Evolutionary conservation across 805 yeast genomes (phyloP).

Genomic region (Yarrowia alimentaria): DNA sequence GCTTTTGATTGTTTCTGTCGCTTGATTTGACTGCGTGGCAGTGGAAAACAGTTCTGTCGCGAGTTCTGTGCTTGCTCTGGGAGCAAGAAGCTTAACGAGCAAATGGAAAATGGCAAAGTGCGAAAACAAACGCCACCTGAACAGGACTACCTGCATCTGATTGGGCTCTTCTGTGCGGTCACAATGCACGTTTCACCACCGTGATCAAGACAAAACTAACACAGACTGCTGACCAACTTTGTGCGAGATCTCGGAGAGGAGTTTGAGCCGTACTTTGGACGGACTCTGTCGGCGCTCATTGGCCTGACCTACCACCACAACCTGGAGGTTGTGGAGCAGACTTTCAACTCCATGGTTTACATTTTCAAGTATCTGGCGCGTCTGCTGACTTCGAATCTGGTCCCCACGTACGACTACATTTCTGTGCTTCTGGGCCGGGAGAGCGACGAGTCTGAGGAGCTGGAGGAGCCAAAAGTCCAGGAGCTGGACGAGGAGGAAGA

Average conservation of each 20-base stretch:
- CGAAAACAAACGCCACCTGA: no score
- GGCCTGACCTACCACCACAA: slow-evolving; percentile 49
- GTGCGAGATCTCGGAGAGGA: slow-evolving; percentile 92
- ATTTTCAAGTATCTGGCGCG: slow-evolving; percentile 82
- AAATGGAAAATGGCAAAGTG: no score
- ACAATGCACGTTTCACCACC: no score
- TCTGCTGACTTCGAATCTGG: slow-evolving; percentile 57
- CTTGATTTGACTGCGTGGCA: no score
- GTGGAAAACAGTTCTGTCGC: no score
- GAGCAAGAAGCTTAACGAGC: no score
- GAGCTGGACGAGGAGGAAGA: neutral
- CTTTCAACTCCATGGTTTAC: slow-evolving; percentile 81
- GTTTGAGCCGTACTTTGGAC: slow-evolving; percentile 66
- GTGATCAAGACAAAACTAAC: neutral
- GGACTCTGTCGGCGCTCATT: slow-evolving; percentile 52
- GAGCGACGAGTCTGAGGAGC: neutral
- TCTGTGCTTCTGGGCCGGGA: slow-evolving; percentile 42
- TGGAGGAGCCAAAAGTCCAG: neutral
- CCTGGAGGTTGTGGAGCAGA: slow-evolving; percentile 58
- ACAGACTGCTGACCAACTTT: slow-evolving; percentile 65
- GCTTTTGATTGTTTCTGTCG: no score
- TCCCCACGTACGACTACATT: slow-evolving; percentile 58
- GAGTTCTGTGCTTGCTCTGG: no score
- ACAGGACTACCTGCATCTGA: no score
- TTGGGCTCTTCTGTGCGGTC: no score